Evolutionary conservation across 129 eudicot species (phyloP).

Genomic region (Tagetes patula): DNA sequence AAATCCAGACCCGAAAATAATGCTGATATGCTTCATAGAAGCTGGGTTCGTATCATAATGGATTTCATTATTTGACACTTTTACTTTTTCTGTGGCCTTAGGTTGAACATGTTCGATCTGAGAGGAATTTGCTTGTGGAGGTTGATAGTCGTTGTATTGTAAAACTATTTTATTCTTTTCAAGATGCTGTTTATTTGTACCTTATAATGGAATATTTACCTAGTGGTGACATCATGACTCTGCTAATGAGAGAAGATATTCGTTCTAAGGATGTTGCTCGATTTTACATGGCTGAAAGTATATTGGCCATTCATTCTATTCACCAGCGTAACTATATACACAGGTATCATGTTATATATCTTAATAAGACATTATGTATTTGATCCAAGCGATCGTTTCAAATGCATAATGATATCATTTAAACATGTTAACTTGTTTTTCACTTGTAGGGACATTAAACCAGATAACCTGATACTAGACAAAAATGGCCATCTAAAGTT

Average conservation of each 20-base stretch:
- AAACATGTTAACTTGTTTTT: slow-evolving; percentile 21
- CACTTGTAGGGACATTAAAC: slow-evolving; percentile 77
- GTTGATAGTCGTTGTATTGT: slow-evolving; percentile 95
- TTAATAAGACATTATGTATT: not conserved
- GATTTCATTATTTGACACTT: not conserved
- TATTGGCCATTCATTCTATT: slow-evolving; percentile 78
- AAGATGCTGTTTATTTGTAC: slow-evolving; percentile 81
- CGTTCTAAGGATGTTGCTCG: slow-evolving; percentile 90
- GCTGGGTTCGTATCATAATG: too few relatives aligned
- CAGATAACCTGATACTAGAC: slow-evolving; percentile 87
- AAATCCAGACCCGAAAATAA: too few relatives aligned
- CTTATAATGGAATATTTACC: slow-evolving; percentile 95
- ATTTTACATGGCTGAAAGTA: slow-evolving; percentile 89
- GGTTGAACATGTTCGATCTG: slow-evolving; percentile 96
- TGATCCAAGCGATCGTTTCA: not conserved
- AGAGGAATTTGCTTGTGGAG: slow-evolving; percentile 92
- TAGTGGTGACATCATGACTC: slow-evolving; percentile 95
- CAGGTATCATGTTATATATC: slow-evolving; percentile 44
- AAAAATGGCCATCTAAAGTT: slow-evolving; percentile 80
- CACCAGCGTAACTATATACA: slow-evolving; percentile 87
- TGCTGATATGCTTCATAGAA: too few relatives aligned
- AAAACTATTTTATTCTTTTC: slow-evolving; percentile 83
- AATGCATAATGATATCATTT: slow-evolving; percentile 10
- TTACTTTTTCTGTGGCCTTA: slow-evolving; percentile 9
- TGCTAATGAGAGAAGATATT: slow-evolving; percentile 82